phyloP scores from a whole-genome alignment of 1,139 yeast species.

The Pichia sp. region DNA sequence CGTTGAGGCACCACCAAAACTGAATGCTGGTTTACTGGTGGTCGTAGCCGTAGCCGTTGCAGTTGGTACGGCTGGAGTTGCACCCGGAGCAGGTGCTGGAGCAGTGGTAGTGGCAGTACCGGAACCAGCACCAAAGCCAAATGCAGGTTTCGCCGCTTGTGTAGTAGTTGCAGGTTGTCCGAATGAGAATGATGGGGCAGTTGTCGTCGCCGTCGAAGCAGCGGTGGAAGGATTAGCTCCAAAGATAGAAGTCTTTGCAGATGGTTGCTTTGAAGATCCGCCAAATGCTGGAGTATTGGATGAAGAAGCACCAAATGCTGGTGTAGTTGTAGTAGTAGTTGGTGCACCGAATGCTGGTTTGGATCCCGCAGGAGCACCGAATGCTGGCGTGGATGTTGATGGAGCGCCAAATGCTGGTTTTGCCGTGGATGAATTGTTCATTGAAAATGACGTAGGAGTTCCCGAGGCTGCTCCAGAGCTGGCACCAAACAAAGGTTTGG shows the following conservation, averaged over 20 bases:
- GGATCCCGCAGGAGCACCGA: not conserved
- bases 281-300: not conserved
- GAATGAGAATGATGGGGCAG: too few relatives aligned
- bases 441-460: not conserved
- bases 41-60: not conserved
- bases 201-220: too few relatives aligned
- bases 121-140: not conserved
- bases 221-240: not conserved
- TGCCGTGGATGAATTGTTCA: not conserved
- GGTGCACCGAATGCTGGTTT: constrained; percentile 4
- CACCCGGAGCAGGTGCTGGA: not conserved
- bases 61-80: not conserved
- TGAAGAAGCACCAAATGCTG: not conserved
- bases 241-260: not conserved
- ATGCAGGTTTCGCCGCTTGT: not conserved
- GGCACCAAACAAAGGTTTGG: not conserved
- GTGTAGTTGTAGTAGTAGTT: constrained; percentile 1
- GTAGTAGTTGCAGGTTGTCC: constrained; percentile 1
- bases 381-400: constrained; percentile 1
- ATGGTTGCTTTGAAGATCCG: not conserved
- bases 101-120: not conserved
- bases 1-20: constrained; percentile 1
- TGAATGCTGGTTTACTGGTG: not conserved
- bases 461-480: not conserved
- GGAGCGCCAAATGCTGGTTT: constrained; percentile 1